Evolutionary conservation across 495 filamentous ascomycete genomes (phyloP), one percentile per base, ranked within the genome.

Genomic region (Penicillium angulare): DNA sequence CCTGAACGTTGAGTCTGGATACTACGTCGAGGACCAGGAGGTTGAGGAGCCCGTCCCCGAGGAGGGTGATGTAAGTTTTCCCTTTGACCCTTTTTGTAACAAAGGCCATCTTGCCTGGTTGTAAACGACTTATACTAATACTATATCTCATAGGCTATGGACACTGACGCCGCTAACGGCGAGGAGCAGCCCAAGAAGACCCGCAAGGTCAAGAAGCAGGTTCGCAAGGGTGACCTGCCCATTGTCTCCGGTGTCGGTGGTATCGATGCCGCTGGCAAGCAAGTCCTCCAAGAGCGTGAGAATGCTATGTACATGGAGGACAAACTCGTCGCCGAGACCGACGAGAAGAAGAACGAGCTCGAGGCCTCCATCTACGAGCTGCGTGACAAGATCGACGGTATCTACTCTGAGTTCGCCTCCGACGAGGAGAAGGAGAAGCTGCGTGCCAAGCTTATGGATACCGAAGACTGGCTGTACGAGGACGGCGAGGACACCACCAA

Each of bases 291-390:
- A 29, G 95, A 97, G 80, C 84, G 85, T 65, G 93, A 99, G 73
- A 81, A 82, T 49, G 57, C 84, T 52, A 96, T 99, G 93, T 80
- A 90, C 64, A 92, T 93, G 85, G 90, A 97, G 68, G 93, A 99
- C 76, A 99, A 97, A 79, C 83, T 97, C 31, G 92, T 99, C 34
- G 90, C 90, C 47, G 95, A 97, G 69, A 99, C 93, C 18, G 93
- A 97, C 65, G 90, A 97, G 77, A 95, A 93, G 81, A 97, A 97
- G 89, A 99, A 99, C 77, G 93, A 97, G 69, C 87, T 99, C 33
- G 93, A 99, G 79, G 85, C 88, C 31, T 92, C 85, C 71, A 97
- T 97, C 77, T 99, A 99, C 72, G 89, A 96, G 59, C 79, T 95
- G 62, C 85, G 92, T 54, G 89, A 90, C 75, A 96, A 96, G 82